Base-by-base conservation (phyloP, 2,329 filamentous ascomycete genomes). In the Ceratocystis ficicola region DNA sequence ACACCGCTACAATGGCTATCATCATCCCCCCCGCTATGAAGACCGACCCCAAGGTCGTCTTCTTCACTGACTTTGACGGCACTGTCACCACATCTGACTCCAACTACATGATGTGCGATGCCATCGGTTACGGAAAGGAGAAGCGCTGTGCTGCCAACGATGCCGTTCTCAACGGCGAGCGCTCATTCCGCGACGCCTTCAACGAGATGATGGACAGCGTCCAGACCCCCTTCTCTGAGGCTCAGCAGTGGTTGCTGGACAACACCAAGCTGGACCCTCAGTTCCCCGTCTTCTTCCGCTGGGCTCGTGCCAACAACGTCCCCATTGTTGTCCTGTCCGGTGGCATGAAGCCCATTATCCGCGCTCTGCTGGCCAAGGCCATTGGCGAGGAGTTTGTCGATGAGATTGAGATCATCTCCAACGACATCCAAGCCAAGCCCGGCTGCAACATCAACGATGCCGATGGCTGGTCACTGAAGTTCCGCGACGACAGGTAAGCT, bases 31-130 rank as follows among this genome's bases (percentile, higher is more conserved):
- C 67, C 44, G 65, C 67, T 15, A 68, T 86, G 74, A 79, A 79
- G 72, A 85, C 80, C 67, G 85, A 88, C 74, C 92, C 92, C 63
- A 88, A 90, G 77, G 89, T 90, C 79, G 92, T 99, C 80, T 96
- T 99, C 83, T 97, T 97, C 80, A 96, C 92, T 71, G 94, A 99
- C 78, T 97, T 97, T 74, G 94, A 99, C 77, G 94, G 94, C 72
- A 97, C 92, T 65, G 93, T 96, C 74, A 96, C 93, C 62, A 81
- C 80, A 65, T 79, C 82, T 72, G 84, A 86, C 76, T 83, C 79
- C 74, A 87, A 86, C 73, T 83, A 84, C 76, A 83, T 76, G 75
- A 79, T 93, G 85, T 96, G 92, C 67, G 94, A 97, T 79, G 94
- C 89, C 76, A 82, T 96, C 68, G 94, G 94, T 69, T 96, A 87